Percentiles rank a stretch among this genome's conserved stretches.
These are phyloP conservation scores for Cornus controversa DNA, from an alignment of 148 eudicot genomes.

Conservation along the genomic window DNA sequence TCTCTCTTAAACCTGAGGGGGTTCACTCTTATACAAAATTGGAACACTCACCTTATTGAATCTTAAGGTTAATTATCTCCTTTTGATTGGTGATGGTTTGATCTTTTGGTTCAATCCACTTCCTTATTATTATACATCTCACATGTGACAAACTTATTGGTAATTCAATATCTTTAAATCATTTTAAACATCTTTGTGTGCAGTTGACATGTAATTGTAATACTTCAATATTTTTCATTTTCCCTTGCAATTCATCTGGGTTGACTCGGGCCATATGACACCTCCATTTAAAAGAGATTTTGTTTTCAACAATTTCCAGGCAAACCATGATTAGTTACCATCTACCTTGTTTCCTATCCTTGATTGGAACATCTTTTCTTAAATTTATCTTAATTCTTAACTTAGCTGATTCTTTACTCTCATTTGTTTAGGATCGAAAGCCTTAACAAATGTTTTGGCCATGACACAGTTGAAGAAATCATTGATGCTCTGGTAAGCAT, in stretches of 20 bases:
- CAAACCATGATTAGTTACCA: not conserved
- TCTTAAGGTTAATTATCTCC: no score
- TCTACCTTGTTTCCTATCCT: no score
- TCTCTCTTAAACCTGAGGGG: no score
- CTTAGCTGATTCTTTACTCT: slow-evolving; percentile 12
- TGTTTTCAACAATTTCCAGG: not conserved
- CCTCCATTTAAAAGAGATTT: not conserved
- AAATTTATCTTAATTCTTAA: not conserved
- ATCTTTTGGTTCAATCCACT: no score
- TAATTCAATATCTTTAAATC: not conserved
- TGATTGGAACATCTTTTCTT: not conserved
- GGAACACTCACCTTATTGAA: no score
- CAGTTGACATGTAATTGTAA: not conserved
- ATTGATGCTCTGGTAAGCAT: slow-evolving; percentile 67
- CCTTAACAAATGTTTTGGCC: slow-evolving; percentile 76
- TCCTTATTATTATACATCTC: no score
- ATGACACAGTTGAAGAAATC: slow-evolving; percentile 84
- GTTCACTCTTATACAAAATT: no score
- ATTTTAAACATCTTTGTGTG: not conserved
- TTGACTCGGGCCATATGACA: not conserved
- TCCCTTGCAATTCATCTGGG: not conserved
- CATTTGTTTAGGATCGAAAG: slow-evolving; percentile 62
- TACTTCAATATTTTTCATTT: not conserved
- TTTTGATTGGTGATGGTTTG: no score
- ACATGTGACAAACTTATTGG: no score